Percentiles rank a stretch among this genome's conserved stretches.
Conservation (phyloP, 2,329 filamentous ascomycete species). For the Monilinia laxa region DNA sequence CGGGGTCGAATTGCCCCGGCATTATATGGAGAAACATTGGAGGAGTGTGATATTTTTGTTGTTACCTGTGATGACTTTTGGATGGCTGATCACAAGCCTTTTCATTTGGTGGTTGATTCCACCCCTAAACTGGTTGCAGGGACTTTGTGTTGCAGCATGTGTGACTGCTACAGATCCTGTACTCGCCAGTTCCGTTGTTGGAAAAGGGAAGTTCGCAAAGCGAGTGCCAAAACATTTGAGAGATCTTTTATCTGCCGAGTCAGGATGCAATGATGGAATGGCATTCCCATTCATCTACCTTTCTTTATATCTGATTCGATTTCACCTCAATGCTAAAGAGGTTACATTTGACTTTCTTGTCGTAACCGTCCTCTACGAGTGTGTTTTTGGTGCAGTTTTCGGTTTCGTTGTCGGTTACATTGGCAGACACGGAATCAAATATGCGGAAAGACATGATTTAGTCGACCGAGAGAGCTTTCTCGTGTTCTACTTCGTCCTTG, state of each 20-base stretch:
- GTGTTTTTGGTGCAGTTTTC: conserved; percentile 85
- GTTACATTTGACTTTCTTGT: conserved; percentile 87
- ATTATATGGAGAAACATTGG: conserved; percentile 99
- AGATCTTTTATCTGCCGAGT: conserved; percentile 92
- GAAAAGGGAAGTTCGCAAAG: conserved; percentile 98
- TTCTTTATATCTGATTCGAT: conserved; percentile 83
- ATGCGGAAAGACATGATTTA: conserved; percentile 76
- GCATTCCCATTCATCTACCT: conserved; percentile 98
- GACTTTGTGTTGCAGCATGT: conserved; percentile 82
- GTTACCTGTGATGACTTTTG: conserved; percentile 94
- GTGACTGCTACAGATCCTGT: conserved; percentile 98
- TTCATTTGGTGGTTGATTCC: conserved; percentile 91
- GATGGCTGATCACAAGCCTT: conserved; percentile 88
- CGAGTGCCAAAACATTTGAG: conserved; percentile 95
- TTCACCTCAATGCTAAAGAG: conserved; percentile 64
- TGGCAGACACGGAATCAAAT: conserved; percentile 86
- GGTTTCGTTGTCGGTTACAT: conserved; percentile 87
- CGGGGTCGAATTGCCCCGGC: conserved; percentile 84
- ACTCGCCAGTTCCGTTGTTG: conserved; percentile 93
- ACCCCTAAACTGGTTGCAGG: conserved; percentile 82
- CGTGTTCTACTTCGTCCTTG: conserved; percentile 97
- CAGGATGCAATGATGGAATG: conserved; percentile 99
- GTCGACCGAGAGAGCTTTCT: conserved; percentile 97
- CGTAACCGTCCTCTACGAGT: conserved; percentile 90
- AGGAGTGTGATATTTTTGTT: conserved; percentile 84